phyloP scores from a whole-genome alignment of 2,329 filamentous ascomycete species.

The Trichoderma arundinaceum region DNA sequence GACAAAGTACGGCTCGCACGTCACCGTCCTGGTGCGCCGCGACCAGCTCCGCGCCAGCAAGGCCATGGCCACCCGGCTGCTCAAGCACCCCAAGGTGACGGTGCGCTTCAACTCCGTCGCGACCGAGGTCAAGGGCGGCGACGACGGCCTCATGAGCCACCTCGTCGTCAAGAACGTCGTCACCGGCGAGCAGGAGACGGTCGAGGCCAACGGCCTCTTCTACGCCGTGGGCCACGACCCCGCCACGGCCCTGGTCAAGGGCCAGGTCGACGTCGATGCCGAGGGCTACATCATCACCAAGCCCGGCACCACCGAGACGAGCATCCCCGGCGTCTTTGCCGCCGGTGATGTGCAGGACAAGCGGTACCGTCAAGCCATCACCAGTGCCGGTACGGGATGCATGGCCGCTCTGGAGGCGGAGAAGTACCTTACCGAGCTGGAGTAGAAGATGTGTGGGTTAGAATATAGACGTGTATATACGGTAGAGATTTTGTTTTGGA shows the following conservation, averaged over 20 bases:
- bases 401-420: conserved; percentile 95
- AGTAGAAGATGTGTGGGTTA: conserved; percentile 43
- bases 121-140: conserved; percentile 82
- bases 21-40: conserved; percentile 89
- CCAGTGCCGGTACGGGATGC: conserved; percentile 93
- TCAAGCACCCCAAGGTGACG: conserved; percentile 85
- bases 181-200: conserved; percentile 78
- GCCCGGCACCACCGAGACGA: conserved; percentile 87
- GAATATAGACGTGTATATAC: conserved; percentile 15
- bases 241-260: conserved; percentile 88
- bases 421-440: conserved; percentile 83
- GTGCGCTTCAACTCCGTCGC: conserved; percentile 85
- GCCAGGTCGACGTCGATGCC: conserved; percentile 82
- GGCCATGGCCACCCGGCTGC: conserved; percentile 87
- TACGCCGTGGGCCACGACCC: conserved; percentile 98
- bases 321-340: conserved; percentile 89
- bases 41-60: conserved; percentile 86
- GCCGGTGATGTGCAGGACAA: conserved; percentile 99
- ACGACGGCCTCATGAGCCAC: conserved; percentile 85
- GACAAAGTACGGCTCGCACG: conserved; percentile 95
- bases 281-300: conserved; percentile 92
- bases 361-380: conserved; percentile 96
- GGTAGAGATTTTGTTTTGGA: not conserved
- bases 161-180: conserved; percentile 80
- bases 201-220: conserved; percentile 91